These are phyloP conservation scores for Linnemannia exigua DNA, from an alignment of 192 early-diverging fungal species.

Conservation along the genomic window DNA sequence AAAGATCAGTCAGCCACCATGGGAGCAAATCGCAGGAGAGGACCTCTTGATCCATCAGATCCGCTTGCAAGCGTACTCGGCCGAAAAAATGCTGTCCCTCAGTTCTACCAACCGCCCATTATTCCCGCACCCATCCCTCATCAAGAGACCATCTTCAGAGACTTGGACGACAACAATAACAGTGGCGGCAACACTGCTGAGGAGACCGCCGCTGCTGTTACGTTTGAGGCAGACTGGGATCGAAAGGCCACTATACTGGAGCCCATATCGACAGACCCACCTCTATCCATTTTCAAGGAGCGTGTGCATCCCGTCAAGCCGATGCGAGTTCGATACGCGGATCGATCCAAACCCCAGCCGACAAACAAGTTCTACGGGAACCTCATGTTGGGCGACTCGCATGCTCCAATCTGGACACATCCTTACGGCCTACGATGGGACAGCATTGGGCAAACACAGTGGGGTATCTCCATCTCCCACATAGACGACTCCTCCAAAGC, in stretches of 20 bases:
- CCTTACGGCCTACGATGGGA: slow-evolving; percentile 58
- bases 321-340: slow-evolving; percentile 7
- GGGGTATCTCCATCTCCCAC: slow-evolving; percentile 46
- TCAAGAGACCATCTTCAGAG: neutral
- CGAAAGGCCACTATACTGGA: slow-evolving; percentile 16
- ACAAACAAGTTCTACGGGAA: slow-evolving; percentile 59
- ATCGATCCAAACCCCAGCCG: slow-evolving; percentile 17
- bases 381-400: slow-evolving; percentile 30
- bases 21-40: neutral
- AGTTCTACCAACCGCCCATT: neutral
- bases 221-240: neutral
- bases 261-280: slow-evolving; percentile 24
- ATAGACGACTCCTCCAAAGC: slow-evolving; percentile 39
- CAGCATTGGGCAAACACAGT: slow-evolving; percentile 7
- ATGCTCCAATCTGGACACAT: slow-evolving; percentile 51
- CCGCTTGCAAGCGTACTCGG: neutral
- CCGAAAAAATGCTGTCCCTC: neutral
- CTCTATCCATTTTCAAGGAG: slow-evolving; percentile 3
- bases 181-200: too few relatives aligned
- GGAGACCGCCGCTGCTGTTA: neutral
- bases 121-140: neutral
- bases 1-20: neutral
- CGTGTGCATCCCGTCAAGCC: slow-evolving; percentile 21
- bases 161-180: neutral
- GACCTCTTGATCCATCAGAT: slow-evolving; percentile 3